A percentile compares a stretch with the other conserved stretches of the same genome.
phyloP scores from a whole-genome alignment of 108 stramenopile species.

The Nannochloropsis oceanica region DNA sequence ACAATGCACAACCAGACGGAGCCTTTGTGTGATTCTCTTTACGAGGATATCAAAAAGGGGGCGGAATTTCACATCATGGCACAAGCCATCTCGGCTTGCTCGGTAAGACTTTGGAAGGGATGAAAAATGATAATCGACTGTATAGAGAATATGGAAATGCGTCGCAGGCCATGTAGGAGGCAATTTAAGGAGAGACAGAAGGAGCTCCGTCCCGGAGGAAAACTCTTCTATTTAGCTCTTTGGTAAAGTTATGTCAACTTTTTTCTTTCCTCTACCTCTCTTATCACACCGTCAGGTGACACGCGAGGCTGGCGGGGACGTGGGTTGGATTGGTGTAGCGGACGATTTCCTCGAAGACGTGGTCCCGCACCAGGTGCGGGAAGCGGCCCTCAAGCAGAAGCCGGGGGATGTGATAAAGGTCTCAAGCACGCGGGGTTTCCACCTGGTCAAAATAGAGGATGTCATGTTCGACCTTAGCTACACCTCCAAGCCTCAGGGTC shows the following conservation, averaged over 20 bases:
- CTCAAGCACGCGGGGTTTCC: slow-evolving; percentile 15
- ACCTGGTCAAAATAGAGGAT: slow-evolving; percentile 23
- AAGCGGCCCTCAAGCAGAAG: slow-evolving; percentile 18
- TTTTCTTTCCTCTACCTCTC: background rate
- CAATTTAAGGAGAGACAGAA: too few species aligned
- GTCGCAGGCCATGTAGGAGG: too few species aligned
- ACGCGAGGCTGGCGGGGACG: background rate
- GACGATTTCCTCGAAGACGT: slow-evolving; percentile 13
- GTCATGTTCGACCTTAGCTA: background rate
- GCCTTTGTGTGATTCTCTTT: background rate
- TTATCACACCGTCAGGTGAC: background rate
- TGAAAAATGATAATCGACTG: background rate
- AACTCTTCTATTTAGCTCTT: background rate
- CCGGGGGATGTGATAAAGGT: slow-evolving; percentile 29
- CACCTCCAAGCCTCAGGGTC: background rate
- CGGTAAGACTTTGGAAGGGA: background rate
- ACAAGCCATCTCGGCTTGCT: background rate
- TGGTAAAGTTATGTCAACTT: background rate
- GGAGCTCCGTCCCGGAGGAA: background rate
- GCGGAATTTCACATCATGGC: background rate
- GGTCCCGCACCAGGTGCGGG: slow-evolving; percentile 8
- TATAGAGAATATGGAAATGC: too few species aligned
- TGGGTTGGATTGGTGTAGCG: background rate
- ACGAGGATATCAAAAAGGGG: background rate
- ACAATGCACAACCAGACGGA: background rate